These are phyloP conservation scores for Lachancea fermentati DNA, from an alignment of 805 yeast species.

Conservation along the genomic window DNA sequence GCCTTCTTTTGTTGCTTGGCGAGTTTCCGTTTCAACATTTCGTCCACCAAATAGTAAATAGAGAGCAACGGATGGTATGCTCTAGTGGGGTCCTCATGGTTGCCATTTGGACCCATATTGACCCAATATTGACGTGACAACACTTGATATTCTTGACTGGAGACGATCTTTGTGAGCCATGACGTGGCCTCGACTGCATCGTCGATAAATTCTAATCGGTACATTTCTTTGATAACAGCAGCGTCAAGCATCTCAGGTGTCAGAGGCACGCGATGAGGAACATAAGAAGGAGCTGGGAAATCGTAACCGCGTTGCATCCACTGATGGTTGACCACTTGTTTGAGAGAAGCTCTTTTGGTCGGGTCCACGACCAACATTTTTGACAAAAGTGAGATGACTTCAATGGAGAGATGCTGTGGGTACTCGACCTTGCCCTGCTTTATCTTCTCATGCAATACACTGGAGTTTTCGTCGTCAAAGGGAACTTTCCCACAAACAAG, in stretches of 20 bases:
- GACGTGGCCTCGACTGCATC: constrained; percentile 48
- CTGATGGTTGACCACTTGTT: constrained; percentile 79
- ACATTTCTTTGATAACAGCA: constrained; percentile 70
- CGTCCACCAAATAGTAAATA: constrained; percentile 79
- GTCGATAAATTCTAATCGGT: constrained; percentile 72
- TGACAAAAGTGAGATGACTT: constrained; percentile 72
- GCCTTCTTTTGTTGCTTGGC: constrained; percentile 40
- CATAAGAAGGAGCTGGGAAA: constrained; percentile 56
- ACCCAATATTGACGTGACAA: constrained; percentile 29
- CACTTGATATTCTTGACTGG: constrained; percentile 53
- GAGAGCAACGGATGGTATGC: constrained; percentile 87
- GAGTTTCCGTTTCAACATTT: constrained; percentile 66
- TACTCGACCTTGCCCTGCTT: constrained; percentile 89
- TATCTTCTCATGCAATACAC: constrained; percentile 87
- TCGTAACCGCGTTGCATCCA: constrained; percentile 94
- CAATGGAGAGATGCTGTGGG: constrained; percentile 73
- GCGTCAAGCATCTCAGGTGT: constrained; percentile 31
- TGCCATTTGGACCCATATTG: constrained; percentile 6
- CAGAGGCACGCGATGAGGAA: constrained; percentile 77
- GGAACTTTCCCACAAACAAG: constrained; percentile 97
- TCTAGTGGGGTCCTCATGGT: constrained; percentile 64
- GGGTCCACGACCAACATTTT: constrained; percentile 94
- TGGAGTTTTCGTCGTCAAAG: constrained; percentile 90
- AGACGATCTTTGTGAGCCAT: constrained; percentile 52
- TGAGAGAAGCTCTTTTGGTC: constrained; percentile 65